Evolutionary conservation across 352 stramenopile species (phyloP).

Genomic region (Phytophthora pseudosyringae): DNA sequence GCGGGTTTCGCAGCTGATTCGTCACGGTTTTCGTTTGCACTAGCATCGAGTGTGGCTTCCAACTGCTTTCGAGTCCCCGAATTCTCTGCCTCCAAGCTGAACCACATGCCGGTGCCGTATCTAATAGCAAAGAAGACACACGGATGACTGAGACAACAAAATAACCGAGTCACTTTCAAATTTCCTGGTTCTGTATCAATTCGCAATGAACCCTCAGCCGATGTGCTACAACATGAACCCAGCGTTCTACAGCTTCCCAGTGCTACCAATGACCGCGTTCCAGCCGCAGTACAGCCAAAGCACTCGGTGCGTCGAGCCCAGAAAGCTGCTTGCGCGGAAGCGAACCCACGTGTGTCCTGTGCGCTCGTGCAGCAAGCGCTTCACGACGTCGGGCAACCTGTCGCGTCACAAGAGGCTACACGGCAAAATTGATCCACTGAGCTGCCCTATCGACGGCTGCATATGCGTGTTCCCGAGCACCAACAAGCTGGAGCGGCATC

Average conservation of each 20-base stretch:
- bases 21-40: constrained; percentile 25
- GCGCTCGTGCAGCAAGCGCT: constrained; percentile 48
- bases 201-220: constrained; percentile 11
- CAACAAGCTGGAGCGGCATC: constrained; percentile 47
- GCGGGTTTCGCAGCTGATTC: constrained; percentile 14
- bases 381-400: constrained; percentile 61
- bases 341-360: constrained; percentile 47
- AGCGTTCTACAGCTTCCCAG: constrained; percentile 15
- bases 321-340: constrained; percentile 36
- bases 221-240: constrained; percentile 21
- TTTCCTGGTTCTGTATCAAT: constrained; percentile 1
- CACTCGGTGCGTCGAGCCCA: constrained; percentile 22
- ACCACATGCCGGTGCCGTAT: constrained; percentile 28
- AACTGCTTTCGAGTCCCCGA: constrained; percentile 11
- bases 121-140: constrained; percentile 18
- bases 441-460: constrained; percentile 34
- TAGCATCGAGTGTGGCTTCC: constrained; percentile 5
- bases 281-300: constrained; percentile 19
- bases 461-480: constrained; percentile 41
- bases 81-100: constrained; percentile 18
- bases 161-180: constrained; percentile 19
- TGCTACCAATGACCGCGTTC: constrained; percentile 4
- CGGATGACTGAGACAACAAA: neutral
- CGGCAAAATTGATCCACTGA: constrained; percentile 43
- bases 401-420: constrained; percentile 54